These are phyloP conservation scores for Pluteus cervinus DNA, from an alignment of 768 basidiomycete genomes.

Conservation along the genomic window DNA sequence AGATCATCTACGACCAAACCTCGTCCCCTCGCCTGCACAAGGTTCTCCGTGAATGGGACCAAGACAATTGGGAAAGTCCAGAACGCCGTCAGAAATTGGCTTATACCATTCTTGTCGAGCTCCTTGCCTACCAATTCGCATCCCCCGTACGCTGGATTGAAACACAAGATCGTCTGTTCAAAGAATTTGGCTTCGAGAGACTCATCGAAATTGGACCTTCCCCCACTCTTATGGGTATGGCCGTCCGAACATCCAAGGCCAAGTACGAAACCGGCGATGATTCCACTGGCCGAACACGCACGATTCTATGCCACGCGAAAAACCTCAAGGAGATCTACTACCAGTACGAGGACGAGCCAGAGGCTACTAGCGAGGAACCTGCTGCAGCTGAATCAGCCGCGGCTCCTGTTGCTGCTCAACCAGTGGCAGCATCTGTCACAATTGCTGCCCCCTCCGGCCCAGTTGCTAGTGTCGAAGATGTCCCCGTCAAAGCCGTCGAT, in stretches of 20 bases:
- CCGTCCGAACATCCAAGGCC: slow-evolving; percentile 79
- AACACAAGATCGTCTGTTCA: slow-evolving; percentile 94
- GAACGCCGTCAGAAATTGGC: slow-evolving; percentile 91
- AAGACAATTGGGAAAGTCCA: slow-evolving; percentile 76
- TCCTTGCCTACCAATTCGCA: slow-evolving; percentile 96
- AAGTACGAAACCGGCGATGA: slow-evolving; percentile 93
- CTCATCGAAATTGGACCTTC: slow-evolving; percentile 95
- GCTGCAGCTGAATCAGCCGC: slow-evolving; percentile 27
- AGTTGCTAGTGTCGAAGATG: slow-evolving; percentile 79
- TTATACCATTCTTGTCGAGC: slow-evolving; percentile 93
- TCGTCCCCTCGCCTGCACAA: slow-evolving; percentile 92
- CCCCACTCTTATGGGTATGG: slow-evolving; percentile 95
- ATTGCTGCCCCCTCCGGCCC: slow-evolving; percentile 52
- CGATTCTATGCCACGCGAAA: slow-evolving; percentile 91
- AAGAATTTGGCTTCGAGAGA: slow-evolving; percentile 80
- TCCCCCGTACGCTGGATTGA: slow-evolving; percentile 99
- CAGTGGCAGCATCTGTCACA: slow-evolving; percentile 34
- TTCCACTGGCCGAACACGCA: slow-evolving; percentile 69
- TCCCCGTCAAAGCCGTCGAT: slow-evolving; percentile 86
- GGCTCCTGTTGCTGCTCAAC: slow-evolving; percentile 32
- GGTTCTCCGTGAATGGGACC: slow-evolving; percentile 91
- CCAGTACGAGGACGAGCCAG: slow-evolving; percentile 85
- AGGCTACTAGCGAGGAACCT: slow-evolving; percentile 33
- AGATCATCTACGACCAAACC: slow-evolving; percentile 95
- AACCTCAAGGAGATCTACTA: slow-evolving; percentile 97